Evolutionary conservation across 305 asterid species (phyloP), one percentile per base, ranked within the genome.

Genomic region (Fraxinus sp.): DNA sequence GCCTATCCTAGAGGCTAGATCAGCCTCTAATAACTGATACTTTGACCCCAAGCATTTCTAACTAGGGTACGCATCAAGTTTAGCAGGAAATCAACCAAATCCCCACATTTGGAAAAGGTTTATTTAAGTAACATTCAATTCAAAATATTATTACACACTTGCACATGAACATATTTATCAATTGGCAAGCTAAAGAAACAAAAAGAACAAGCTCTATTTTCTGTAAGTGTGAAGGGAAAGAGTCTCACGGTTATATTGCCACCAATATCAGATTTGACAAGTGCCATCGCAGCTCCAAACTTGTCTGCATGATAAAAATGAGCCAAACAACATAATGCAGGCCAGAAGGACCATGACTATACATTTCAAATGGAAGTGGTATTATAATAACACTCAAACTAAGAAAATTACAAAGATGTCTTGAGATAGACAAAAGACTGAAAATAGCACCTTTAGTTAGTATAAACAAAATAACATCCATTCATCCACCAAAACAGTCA

Each of bases 201-300:
- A 5, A 68, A 28, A 68, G 75, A 13, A 28, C 35, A 11, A 24
- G 74, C 37, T 70, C 41, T 13, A 28, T 4, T 9, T 68, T 70
- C 39, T 70, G 1, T 30, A 28, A 71, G 64, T n/a, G 26, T 6
- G 77, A 37, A 68, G 75, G 81, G 71, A 71, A 80, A 66, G 80
- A 14, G 70, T 80, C 95, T 89, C 83, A 94, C 99, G 75, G 92
- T 89, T 84, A 96, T 88, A 86, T 96, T 96, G 87, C 99, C 99
- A 74, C 97, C 97, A 82, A 95, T 88, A 83, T 96, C 99, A 86
- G 98, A 89, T 89, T 95, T 96, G 85, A 96, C 97, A 75, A 96
- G 91, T 77, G 93, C 87, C 98, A 96, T 92, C 43, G 99, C 93
- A 84, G 99, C 92, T 78, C 99, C 99, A 86, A 96, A 96, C 90